phyloP scores from a whole-genome alignment of 257 asterid species.

The Fraxinus excelsior region DNA sequence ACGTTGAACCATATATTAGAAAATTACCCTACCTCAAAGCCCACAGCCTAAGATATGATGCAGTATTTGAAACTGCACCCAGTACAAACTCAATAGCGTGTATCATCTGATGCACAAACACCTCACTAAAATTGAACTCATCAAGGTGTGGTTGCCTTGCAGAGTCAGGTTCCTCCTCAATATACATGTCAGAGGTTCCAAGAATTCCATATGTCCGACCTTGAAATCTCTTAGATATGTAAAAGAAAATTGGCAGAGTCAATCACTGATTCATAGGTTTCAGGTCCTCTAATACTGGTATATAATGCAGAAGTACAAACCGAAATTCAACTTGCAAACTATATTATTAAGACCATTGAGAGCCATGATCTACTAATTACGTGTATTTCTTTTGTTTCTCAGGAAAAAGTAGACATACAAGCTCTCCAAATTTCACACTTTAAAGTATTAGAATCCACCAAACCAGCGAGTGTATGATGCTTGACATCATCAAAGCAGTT shows the following conservation, averaged over 20 bases:
- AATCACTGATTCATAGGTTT: conserved; percentile 16
- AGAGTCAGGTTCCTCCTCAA: conserved; percentile 69
- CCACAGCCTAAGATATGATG: conserved; percentile 94
- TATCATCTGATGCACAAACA: conserved; percentile 96
- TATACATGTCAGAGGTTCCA: conserved; percentile 69
- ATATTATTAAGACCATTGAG: background rate
- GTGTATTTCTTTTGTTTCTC: background rate
- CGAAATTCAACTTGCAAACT: background rate
- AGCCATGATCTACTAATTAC: background rate
- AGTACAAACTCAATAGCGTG: conserved; percentile 91
- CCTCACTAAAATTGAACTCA: conserved; percentile 85
- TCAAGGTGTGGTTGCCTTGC: conserved; percentile 63
- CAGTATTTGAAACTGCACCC: conserved; percentile 96
- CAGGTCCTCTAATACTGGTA: conserved; percentile 1
- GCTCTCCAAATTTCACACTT: background rate
- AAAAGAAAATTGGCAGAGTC: conserved; percentile 25
- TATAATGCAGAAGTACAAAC: background rate
- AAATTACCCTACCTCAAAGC: conserved; percentile 68
- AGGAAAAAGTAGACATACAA: background rate
- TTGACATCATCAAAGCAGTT: background rate
- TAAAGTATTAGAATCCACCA: background rate
- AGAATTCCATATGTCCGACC: conserved; percentile 77
- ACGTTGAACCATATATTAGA: conserved; percentile 13
- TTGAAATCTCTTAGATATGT: conserved; percentile 73
- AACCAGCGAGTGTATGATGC: background rate